These are phyloP conservation scores for Tagetes erecta DNA, from an alignment of 129 eudicot genomes.

Conservation along the genomic window DNA sequence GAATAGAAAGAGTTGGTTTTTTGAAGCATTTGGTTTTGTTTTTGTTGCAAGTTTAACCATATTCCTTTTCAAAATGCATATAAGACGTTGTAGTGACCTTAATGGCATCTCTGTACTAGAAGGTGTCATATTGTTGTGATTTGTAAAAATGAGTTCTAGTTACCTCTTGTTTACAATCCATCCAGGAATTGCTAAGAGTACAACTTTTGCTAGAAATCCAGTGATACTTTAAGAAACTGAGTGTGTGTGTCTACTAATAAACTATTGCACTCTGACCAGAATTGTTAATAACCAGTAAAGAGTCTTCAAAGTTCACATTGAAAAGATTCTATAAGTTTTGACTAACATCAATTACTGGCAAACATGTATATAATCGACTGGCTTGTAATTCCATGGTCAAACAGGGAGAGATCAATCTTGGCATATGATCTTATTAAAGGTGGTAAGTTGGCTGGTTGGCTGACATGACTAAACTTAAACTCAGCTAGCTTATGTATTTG, in stretches of 20 bases:
- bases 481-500: no score
- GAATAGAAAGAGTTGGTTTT: background rate
- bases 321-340: background rate
- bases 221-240: background rate
- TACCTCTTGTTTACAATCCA: background rate
- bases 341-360: background rate
- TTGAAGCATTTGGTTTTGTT: background rate
- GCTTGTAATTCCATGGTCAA: background rate
- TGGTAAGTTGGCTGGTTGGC: background rate
- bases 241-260: background rate
- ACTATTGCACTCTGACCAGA: background rate
- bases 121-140: background rate
- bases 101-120: background rate
- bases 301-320: background rate
- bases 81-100: conserved; percentile 4
- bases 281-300: background rate
- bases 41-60: background rate
- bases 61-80: background rate
- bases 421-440: background rate
- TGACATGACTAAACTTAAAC: background rate
- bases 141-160: conserved; percentile 1
- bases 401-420: background rate
- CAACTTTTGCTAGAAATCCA: no score
- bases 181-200: conserved; percentile 6
- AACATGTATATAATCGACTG: background rate